Conservation (phyloP, 1,284 basidiomycete species). For the Melampsora americana region DNA sequence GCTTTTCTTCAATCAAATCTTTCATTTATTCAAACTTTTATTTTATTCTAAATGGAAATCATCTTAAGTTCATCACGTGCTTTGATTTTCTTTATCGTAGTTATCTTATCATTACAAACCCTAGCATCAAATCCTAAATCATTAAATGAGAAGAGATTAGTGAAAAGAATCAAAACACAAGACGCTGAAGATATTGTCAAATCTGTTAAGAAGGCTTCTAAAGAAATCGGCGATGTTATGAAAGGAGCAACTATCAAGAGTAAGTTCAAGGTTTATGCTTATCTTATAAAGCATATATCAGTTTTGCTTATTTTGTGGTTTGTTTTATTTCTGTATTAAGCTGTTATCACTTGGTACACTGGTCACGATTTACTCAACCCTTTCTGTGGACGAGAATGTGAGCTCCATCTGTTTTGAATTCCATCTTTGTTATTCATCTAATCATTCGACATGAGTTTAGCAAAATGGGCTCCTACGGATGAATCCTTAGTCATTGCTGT, state of each 20-base stretch:
- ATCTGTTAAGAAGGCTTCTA: too few relatives aligned
- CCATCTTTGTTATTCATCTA: neutral
- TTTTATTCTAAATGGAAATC: too few relatives aligned
- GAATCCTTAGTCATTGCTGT: slow-evolving; percentile 49
- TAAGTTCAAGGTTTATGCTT: neutral
- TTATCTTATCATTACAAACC: too few relatives aligned
- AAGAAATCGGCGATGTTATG: slow-evolving; percentile 1
- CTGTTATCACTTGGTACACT: slow-evolving; percentile 49
- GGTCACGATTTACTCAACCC: slow-evolving; percentile 48
- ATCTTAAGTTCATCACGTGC: too few relatives aligned
- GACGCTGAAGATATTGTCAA: too few relatives aligned
- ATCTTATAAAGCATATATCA: neutral
- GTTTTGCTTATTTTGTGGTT: neutral
- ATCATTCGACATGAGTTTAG: neutral
- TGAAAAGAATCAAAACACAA: too few relatives aligned
- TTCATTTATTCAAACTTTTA: too few relatives aligned
- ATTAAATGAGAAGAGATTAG: too few relatives aligned
- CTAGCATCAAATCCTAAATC: too few relatives aligned
- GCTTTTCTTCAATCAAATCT: too few relatives aligned
- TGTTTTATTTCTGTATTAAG: neutral
- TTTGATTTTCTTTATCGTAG: too few relatives aligned
- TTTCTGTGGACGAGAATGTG: slow-evolving; percentile 47
- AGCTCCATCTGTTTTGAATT: neutral
- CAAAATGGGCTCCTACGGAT: slow-evolving; percentile 50
- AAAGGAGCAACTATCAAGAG: slow-evolving; percentile 33